Conservation (phyloP, 2,329 filamentous ascomycete genomes). For the Sporothrix variecibatus region DNA sequence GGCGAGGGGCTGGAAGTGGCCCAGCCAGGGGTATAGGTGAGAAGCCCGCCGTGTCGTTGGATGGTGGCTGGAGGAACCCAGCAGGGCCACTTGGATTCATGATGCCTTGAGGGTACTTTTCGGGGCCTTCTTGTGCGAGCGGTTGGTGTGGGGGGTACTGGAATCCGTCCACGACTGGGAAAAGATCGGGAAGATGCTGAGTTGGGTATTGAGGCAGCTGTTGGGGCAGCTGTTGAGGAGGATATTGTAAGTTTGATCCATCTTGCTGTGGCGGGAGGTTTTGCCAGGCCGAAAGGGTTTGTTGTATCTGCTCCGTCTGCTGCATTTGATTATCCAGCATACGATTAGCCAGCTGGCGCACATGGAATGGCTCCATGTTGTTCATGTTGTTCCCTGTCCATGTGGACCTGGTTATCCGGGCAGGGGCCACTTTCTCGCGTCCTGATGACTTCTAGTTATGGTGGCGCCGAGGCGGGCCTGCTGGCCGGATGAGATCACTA, state of each 20-base stretch:
- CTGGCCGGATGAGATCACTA: slow-evolving; percentile 50
- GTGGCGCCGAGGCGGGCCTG: slow-evolving; percentile 23
- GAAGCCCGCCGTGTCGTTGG: background rate
- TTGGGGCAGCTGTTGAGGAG: background rate
- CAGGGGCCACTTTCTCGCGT: background rate
- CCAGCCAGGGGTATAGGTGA: background rate
- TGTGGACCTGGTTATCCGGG: background rate
- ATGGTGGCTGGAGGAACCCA: background rate
- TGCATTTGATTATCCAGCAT: background rate
- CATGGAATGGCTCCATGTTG: background rate
- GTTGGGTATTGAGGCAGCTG: background rate
- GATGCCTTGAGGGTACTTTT: background rate
- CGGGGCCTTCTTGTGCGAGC: background rate
- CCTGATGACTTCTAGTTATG: slow-evolving; percentile 16
- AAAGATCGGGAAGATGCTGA: background rate
- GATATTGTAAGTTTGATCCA: background rate
- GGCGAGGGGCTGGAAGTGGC: background rate
- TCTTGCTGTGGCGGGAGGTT: background rate
- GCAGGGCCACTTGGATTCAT: background rate
- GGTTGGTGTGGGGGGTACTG: background rate
- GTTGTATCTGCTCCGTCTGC: no score
- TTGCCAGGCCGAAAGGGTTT: background rate
- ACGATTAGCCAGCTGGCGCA: background rate
- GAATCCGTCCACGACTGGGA: background rate
- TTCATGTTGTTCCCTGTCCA: no score